A percentile compares a stretch with the other conserved stretches of the same genome.
Evolutionary conservation across 495 filamentous ascomycete species (phyloP).

Genomic region (Astrothelium subdiscretum): DNA sequence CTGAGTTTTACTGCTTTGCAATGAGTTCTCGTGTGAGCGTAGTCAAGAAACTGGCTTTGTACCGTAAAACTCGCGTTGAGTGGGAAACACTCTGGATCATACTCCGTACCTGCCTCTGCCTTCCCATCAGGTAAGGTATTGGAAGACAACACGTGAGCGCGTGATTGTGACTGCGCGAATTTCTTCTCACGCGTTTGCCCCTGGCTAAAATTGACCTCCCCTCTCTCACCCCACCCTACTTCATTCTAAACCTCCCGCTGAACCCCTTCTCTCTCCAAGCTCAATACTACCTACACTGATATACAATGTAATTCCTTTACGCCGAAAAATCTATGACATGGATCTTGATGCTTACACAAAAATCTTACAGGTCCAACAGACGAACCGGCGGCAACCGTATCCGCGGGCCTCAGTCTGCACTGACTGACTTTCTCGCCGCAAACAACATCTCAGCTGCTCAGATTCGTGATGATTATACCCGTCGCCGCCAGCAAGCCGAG

Average conservation of each 20-base stretch:
- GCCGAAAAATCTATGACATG: not conserved
- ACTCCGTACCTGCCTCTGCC: too few species aligned
- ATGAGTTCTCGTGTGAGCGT: too few species aligned
- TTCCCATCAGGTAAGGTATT: too few species aligned
- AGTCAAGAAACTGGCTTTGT: too few species aligned
- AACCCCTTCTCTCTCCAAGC: not conserved
- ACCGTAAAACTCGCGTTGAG: too few species aligned
- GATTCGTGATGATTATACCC: slow-evolving; percentile 52
- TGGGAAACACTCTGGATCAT: too few species aligned
- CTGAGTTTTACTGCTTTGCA: too few species aligned
- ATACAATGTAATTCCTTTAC: not conserved
- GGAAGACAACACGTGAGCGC: not conserved
- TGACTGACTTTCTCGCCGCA: slow-evolving; percentile 33
- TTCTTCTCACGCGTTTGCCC: not conserved
- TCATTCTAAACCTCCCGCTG: not conserved
- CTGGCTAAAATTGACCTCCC: too few species aligned
- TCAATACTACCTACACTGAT: not conserved
- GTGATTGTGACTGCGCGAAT: not conserved
- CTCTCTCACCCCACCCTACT: not conserved
- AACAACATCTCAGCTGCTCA: slow-evolving; percentile 82
- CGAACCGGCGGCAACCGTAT: slow-evolving; percentile 16
- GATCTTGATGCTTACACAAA: not conserved
- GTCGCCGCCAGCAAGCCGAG: slow-evolving; percentile 20
- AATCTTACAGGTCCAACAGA: not conserved
- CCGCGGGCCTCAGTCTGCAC: slow-evolving; percentile 19